phyloP scores from a whole-genome alignment of 495 filamentous ascomycete genomes.

The Hyaloscypha hepaticicola region DNA sequence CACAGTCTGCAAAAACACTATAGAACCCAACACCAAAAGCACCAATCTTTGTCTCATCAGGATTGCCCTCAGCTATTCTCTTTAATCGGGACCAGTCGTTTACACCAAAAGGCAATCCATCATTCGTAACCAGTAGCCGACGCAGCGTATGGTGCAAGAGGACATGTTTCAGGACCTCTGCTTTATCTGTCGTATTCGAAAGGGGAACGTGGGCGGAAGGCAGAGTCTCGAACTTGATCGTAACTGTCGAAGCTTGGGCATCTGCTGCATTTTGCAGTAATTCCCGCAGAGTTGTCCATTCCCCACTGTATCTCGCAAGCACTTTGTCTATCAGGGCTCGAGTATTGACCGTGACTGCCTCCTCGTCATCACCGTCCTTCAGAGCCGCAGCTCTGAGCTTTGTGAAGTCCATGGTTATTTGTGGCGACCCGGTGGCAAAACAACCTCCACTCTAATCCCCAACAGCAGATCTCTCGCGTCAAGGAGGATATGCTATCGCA shows the following conservation, averaged over 20 bases:
- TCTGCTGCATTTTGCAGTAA: slow-evolving; percentile 98
- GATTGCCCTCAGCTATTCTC: slow-evolving; percentile 96
- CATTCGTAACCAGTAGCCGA: slow-evolving; percentile 82
- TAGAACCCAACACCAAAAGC: slow-evolving; percentile 99
- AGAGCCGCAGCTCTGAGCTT: slow-evolving; percentile 83
- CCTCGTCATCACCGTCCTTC: slow-evolving; percentile 81
- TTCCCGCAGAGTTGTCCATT: slow-evolving; percentile 85
- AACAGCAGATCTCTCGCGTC: neutral
- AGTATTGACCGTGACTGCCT: slow-evolving; percentile 98
- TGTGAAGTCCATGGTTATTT: slow-evolving; percentile 63
- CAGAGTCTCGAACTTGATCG: slow-evolving; percentile 84
- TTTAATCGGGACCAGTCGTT: slow-evolving; percentile 94
- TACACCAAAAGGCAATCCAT: slow-evolving; percentile 79
- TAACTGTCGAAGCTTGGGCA: slow-evolving; percentile 84
- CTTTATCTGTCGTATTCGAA: slow-evolving; percentile 62
- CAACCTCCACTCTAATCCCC: neutral
- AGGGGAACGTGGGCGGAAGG: slow-evolving; percentile 76
- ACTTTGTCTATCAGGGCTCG: slow-evolving; percentile 97
- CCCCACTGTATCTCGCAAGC: slow-evolving; percentile 89
- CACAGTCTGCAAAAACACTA: slow-evolving; percentile 96
- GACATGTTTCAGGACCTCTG: slow-evolving; percentile 75
- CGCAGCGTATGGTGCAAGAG: slow-evolving; percentile 80
- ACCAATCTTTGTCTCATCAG: slow-evolving; percentile 97
- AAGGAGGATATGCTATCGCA: neutral
- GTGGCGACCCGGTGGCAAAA: neutral